A percentile compares a stretch with the other conserved stretches of the same genome.
These are phyloP conservation scores for Leccinum fuscescens DNA, from an alignment of 1,284 basidiomycete species.

Conservation along the genomic window DNA sequence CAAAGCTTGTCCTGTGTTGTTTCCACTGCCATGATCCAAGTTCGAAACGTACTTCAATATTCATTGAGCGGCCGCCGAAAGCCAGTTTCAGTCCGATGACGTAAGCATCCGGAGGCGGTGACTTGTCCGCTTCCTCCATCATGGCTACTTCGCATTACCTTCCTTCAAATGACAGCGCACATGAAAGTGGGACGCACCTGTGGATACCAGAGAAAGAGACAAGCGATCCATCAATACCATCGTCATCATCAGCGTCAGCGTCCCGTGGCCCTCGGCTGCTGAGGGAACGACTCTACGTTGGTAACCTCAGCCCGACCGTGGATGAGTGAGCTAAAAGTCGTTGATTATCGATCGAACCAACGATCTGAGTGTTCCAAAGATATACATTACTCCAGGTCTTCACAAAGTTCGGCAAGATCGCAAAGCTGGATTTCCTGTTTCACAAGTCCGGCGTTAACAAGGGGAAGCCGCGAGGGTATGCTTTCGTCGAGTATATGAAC, in stretches of 20 bases:
- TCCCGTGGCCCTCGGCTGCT: constrained; percentile 36
- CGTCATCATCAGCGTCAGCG: constrained; percentile 16
- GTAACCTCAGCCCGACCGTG: constrained; percentile 84
- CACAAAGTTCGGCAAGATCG: constrained; percentile 86
- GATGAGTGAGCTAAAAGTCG: constrained; percentile 70
- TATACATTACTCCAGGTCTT: constrained; percentile 88
- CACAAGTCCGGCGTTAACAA: constrained; percentile 88
- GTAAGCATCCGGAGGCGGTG: constrained; percentile 5
- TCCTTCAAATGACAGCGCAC: constrained; percentile 1
- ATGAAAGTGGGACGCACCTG: constrained; percentile 22
- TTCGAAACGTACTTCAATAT: no score
- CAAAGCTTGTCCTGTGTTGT: no score
- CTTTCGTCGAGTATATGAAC: constrained; percentile 84
- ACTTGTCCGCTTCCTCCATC: neutral
- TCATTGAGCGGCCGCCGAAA: no score
- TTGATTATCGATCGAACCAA: constrained; percentile 2
- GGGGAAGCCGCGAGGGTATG: constrained; percentile 93
- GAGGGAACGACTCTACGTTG: constrained; percentile 83
- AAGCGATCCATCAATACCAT: constrained; percentile 10
- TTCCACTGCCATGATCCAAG: no score
- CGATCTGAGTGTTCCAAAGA: constrained; percentile 40
- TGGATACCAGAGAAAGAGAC: constrained; percentile 35
- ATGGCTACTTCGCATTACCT: constrained; percentile 14
- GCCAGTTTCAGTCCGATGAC: constrained; percentile 6
- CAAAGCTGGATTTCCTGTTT: constrained; percentile 92